Percentiles rank a stretch among this genome's conserved stretches.
phyloP scores from a whole-genome alignment of 768 basidiomycete species.

The Russula vinacea region DNA sequence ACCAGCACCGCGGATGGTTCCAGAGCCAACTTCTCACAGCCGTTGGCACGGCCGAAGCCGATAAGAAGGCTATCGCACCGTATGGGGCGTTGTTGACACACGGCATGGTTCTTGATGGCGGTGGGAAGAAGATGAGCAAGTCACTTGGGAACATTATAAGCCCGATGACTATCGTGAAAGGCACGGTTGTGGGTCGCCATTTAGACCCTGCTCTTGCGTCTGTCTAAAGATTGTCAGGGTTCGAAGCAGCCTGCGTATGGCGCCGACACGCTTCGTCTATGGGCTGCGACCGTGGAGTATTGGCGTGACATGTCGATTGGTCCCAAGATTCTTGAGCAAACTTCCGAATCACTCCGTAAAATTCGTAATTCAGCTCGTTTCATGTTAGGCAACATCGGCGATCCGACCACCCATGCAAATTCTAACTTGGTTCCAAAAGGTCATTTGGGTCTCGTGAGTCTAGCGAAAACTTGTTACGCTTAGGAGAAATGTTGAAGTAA shows the following conservation, averaged over 20 bases:
- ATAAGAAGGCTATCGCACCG: constrained; percentile 43
- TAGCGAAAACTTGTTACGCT: background rate
- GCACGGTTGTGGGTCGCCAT: constrained; percentile 57
- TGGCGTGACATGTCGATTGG: constrained; percentile 87
- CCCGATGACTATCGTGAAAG: constrained; percentile 76
- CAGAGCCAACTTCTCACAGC: constrained; percentile 90
- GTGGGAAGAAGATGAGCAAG: constrained; percentile 97
- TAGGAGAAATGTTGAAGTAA: constrained; percentile 17
- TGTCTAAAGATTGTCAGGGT: constrained; percentile 43
- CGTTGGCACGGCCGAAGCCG: constrained; percentile 47
- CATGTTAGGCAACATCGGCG: constrained; percentile 73
- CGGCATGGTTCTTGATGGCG: constrained; percentile 91
- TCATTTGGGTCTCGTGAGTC: constrained; percentile 63
- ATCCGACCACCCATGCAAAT: constrained; percentile 33
- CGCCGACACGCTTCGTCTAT: constrained; percentile 80
- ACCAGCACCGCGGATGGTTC: constrained; percentile 99
- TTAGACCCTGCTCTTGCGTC: background rate
- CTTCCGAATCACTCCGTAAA: constrained; percentile 73
- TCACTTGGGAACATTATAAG: constrained; percentile 88
- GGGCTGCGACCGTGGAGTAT: constrained; percentile 90
- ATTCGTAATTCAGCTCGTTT: constrained; percentile 85
- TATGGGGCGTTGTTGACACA: constrained; percentile 87
- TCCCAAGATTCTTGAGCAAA: constrained; percentile 67
- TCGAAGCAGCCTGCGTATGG: constrained; percentile 77
- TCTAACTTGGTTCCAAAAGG: constrained; percentile 41